These are phyloP conservation scores for Scedosporium minutisporum DNA, from an alignment of 2,329 filamentous ascomycete genomes.

Conservation along the genomic window DNA sequence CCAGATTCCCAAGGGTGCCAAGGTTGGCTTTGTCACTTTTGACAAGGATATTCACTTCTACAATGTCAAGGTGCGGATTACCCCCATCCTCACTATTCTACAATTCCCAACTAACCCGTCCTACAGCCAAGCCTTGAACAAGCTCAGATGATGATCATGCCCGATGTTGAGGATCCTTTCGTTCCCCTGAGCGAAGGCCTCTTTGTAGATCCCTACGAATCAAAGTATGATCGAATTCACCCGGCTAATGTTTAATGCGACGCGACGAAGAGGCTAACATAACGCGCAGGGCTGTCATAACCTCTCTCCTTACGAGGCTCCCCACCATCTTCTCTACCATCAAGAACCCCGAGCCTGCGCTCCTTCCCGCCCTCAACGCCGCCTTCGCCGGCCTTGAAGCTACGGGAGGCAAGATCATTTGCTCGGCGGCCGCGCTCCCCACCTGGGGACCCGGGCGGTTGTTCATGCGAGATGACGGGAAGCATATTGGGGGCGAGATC, in stretches of 20 bases:
- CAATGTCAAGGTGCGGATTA: constrained; percentile 78
- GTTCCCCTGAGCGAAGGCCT: constrained; percentile 83
- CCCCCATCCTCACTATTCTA: too few relatives aligned
- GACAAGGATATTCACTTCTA: constrained; percentile 98
- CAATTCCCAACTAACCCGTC: constrained; percentile 12
- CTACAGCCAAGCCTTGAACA: constrained; percentile 61
- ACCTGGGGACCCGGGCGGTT: constrained; percentile 85
- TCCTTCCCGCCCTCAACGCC: constrained; percentile 76
- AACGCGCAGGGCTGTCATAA: constrained; percentile 58
- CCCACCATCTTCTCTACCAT: constrained; percentile 79
- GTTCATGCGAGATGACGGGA: constrained; percentile 79
- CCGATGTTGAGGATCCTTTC: constrained; percentile 93
- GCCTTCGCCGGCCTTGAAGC: constrained; percentile 73
- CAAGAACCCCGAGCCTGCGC: constrained; percentile 83
- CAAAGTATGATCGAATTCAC: constrained; percentile 43
- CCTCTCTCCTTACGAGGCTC: constrained; percentile 71
- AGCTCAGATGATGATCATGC: constrained; percentile 98
- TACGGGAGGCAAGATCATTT: constrained; percentile 88
- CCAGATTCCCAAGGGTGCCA: constrained; percentile 65
- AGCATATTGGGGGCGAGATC: constrained; percentile 73
- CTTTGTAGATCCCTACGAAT: constrained; percentile 90
- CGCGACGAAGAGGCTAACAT: constrained; percentile 15
- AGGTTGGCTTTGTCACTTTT: constrained; percentile 90
- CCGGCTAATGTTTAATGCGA: background rate
- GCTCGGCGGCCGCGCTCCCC: constrained; percentile 76